These are phyloP conservation scores for Hymenotorrendiella dingleyae DNA, from an alignment of 2,329 filamentous ascomycete species.

Conservation along the genomic window DNA sequence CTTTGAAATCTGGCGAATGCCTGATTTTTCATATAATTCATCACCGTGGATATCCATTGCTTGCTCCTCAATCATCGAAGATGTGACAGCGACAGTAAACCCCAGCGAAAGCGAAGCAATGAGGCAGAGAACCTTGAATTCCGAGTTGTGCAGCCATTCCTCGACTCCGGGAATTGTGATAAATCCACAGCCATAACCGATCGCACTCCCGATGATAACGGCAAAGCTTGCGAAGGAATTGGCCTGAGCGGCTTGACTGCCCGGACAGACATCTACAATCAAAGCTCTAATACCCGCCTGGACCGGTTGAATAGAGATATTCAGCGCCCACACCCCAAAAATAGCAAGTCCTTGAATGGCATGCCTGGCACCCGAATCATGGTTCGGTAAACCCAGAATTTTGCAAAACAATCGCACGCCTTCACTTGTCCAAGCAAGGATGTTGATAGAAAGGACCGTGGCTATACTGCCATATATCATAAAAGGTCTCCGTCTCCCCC, in stretches of 20 bases:
- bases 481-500: slow-evolving; percentile 45
- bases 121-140: slow-evolving; percentile 23
- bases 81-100: slow-evolving; percentile 9
- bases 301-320: slow-evolving; percentile 30
- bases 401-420: slow-evolving; percentile 21
- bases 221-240: slow-evolving; percentile 28
- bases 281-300: slow-evolving; percentile 30
- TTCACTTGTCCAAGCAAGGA: slow-evolving; percentile 44
- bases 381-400: neutral
- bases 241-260: slow-evolving; percentile 28
- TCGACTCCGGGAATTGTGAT: slow-evolving; percentile 15
- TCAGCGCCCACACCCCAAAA: slow-evolving; percentile 25
- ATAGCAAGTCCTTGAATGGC: slow-evolving; percentile 14
- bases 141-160: slow-evolving; percentile 12
- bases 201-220: slow-evolving; percentile 28
- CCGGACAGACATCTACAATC: slow-evolving; percentile 29
- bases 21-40: too few species aligned
- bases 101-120: slow-evolving; percentile 17
- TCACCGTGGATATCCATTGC: too few species aligned
- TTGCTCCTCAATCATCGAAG: too few species aligned
- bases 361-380: slow-evolving; percentile 2
- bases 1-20: too few species aligned
- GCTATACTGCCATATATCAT: slow-evolving; percentile 43
- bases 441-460: slow-evolving; percentile 43
- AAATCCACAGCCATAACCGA: slow-evolving; percentile 28